A percentile compares a stretch with the other conserved stretches of the same genome.
Evolutionary conservation across 306 rosid species (phyloP).

Genomic region (Pterocarpus santalinus): DNA sequence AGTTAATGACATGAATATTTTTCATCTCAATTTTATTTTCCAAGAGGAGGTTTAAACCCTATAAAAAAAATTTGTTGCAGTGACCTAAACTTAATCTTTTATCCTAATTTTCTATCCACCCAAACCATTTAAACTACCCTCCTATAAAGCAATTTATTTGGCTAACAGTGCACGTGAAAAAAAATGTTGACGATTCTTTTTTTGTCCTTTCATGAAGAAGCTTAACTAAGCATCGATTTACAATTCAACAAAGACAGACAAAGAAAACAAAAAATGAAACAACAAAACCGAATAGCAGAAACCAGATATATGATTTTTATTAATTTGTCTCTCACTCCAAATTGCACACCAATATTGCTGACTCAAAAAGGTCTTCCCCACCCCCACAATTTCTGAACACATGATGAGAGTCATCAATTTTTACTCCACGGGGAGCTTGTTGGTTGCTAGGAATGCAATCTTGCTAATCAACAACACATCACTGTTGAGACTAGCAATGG

Average conservation of each 20-base stretch:
- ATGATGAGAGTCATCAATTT: not conserved
- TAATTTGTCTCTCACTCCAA: not conserved
- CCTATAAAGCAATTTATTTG: too few species aligned
- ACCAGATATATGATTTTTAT: not conserved
- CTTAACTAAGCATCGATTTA: too few species aligned
- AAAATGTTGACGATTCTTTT: too few species aligned
- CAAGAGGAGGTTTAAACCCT: too few species aligned
- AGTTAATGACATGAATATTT: too few species aligned
- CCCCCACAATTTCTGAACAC: not conserved
- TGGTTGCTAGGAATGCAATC: conserved; percentile 32
- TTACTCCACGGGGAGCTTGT: not conserved
- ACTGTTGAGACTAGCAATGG: not conserved
- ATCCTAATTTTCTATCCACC: too few species aligned
- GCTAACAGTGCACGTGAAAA: too few species aligned
- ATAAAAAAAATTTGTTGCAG: too few species aligned
- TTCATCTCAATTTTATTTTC: too few species aligned
- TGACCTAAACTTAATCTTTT: too few species aligned
- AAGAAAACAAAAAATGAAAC: not conserved
- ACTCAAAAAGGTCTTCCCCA: not conserved
- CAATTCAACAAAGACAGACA: not conserved
- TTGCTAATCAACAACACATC: conserved; percentile 33
- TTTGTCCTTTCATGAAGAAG: too few species aligned
- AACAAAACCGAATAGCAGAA: not conserved
- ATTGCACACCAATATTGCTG: not conserved
- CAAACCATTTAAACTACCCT: too few species aligned